Evolutionary conservation across 345 rosid genomes (phyloP), one percentile per base, ranked within the genome.

Genomic region (Nasturtium officinale): DNA sequence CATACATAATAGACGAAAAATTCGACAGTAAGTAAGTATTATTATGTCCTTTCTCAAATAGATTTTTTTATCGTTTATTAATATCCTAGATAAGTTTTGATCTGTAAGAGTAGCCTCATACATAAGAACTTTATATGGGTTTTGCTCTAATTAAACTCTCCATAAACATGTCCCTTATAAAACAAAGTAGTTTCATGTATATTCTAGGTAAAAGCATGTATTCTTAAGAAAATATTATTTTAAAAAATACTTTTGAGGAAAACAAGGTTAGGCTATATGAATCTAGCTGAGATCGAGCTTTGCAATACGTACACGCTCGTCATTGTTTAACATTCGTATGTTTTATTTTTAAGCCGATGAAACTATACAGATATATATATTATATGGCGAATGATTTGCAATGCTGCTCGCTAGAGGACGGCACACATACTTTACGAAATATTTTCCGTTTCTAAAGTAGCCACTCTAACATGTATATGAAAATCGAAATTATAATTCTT

Each of bases 261-360:
- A 69, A 69, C 75, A 76, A 76, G 74, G 69, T 61, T 61, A 54
- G 42, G 38, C 74, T 75, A 75, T 18, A 76, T 65, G 79, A 76
- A 76, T 76, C 79, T 76, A 76, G 79, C 74, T 76, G 32, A 76
- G 74, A 58, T 76, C 58, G 79, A 76, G 79, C 65, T 64, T 76
- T 69, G 32, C 69, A 69, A 76, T 53, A 61, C 74, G 43, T 75
- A 53, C 79, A 76, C 69, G 74, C 79, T 61, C 74, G 7, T 21
- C 7, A 43, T 45, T 67, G 20, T 53, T 43, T 68, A 59, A 74
- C 58, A 60, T 60, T 60, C 73, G 15, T 47, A 57, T 47, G 25
- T 26, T 57, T 35, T 6, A 8, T 26, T 11, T 21, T 21, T 42
- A 28, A 53, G 6, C 18, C 51, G 12, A 35, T 35, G 42, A 73